These are phyloP conservation scores for Trichoderma atroviride DNA, from an alignment of 2,329 filamentous ascomycete species.

Conservation along the genomic window DNA sequence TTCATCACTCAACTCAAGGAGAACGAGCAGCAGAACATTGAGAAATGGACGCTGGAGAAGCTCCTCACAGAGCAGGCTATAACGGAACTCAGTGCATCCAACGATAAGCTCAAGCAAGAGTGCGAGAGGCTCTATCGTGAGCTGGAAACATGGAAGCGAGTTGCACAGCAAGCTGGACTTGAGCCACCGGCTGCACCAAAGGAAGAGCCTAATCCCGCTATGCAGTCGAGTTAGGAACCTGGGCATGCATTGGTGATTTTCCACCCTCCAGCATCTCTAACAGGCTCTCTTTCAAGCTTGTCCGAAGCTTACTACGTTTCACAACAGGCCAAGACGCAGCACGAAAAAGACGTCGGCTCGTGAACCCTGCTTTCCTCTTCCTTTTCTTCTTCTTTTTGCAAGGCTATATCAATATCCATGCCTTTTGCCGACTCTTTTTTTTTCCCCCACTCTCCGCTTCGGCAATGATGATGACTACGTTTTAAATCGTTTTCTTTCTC, in stretches of 20 bases:
- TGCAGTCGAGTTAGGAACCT: conserved; percentile 37
- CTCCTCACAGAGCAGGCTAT: conserved; percentile 87
- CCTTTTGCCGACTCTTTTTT: not conserved
- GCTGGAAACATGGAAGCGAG: conserved; percentile 76
- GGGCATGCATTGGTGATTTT: conserved; percentile 29
- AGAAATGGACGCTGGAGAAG: conserved; percentile 92
- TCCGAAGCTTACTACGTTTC: conserved; percentile 9
- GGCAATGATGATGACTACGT: conserved; percentile 20
- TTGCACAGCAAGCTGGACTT: conserved; percentile 63
- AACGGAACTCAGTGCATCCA: conserved; percentile 81
- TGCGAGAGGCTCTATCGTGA: conserved; percentile 78
- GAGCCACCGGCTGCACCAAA: conserved; percentile 44
- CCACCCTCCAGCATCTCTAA: conserved; percentile 23
- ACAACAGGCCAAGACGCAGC: not conserved
- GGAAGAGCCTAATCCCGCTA: conserved; percentile 38
- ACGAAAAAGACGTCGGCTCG: not conserved
- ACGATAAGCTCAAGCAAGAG: conserved; percentile 83
- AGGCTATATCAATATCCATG: conserved; percentile 14
- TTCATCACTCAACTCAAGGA: conserved; percentile 96
- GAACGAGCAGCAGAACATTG: conserved; percentile 90
- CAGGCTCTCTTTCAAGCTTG: conserved; percentile 4
- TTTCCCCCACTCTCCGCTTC: not conserved
- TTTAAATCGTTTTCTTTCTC: conserved; percentile 1
- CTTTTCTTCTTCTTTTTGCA: not conserved
- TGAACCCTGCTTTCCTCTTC: not conserved